Conservation (phyloP, 2,329 filamentous ascomycete genomes). For the Hypoxylon sp. region DNA sequence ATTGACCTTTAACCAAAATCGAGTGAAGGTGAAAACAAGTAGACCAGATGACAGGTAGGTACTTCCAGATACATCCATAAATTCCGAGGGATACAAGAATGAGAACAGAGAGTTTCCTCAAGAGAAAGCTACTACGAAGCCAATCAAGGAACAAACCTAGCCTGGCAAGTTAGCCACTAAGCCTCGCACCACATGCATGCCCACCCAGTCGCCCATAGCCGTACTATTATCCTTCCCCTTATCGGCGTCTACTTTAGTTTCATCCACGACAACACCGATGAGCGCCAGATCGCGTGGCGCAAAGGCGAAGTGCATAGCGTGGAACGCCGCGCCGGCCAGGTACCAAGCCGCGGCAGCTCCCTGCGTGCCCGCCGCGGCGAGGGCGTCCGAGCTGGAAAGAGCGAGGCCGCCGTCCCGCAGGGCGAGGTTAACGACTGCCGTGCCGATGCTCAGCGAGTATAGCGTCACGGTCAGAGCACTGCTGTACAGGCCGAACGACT, state of each 20-base stretch:
- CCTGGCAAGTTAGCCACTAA: slow-evolving; percentile 4
- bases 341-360: no score
- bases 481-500: background rate
- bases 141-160: no score
- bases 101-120: no score
- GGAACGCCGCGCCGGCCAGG: slow-evolving; percentile 3
- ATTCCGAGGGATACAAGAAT: no score
- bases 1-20: no score
- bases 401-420: background rate
- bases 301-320: slow-evolving; percentile 11
- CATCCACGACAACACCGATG: slow-evolving; percentile 3
- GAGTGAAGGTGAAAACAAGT: no score
- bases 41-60: no score
- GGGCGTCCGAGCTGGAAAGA: background rate
- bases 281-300: slow-evolving; percentile 4
- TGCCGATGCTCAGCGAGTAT: background rate
- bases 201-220: slow-evolving; percentile 7
- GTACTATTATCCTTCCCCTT: slow-evolving; percentile 11
- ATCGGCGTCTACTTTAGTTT: background rate
- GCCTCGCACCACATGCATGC: slow-evolving; percentile 2
- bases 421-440: background rate
- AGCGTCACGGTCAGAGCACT: background rate
- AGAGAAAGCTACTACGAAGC: no score
- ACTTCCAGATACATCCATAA: no score
- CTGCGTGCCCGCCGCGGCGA: no score